phyloP scores from a whole-genome alignment of 768 basidiomycete genomes.

The Lactarius psammicola region DNA sequence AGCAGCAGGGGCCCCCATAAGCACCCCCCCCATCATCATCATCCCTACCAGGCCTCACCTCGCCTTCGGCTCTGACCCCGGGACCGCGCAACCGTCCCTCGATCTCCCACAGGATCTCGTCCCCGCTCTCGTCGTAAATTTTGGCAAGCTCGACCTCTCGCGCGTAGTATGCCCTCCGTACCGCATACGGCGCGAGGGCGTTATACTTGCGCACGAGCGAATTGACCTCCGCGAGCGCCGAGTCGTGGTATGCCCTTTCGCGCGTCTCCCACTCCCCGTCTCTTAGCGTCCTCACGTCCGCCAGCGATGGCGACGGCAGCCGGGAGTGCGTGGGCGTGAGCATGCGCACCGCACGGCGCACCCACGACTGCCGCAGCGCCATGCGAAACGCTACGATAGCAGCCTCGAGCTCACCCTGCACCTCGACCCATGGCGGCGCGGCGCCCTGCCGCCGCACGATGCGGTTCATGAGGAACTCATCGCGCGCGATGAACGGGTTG shows the following conservation, averaged over 20 bases:
- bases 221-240: conserved; percentile 70
- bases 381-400: conserved; percentile 61
- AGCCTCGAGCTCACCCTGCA: conserved; percentile 71
- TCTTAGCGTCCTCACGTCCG: conserved; percentile 46
- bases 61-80: neutral
- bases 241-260: conserved; percentile 65
- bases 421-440: conserved; percentile 82
- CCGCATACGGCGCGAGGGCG: conserved; percentile 72
- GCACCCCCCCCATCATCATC: conserved; percentile 5
- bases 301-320: conserved; percentile 38
- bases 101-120: conserved; percentile 50
- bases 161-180: conserved; percentile 61
- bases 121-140: conserved; percentile 49
- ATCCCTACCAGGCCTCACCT: neutral
- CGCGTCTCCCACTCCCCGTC: conserved; percentile 70
- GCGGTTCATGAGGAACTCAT: conserved; percentile 84
- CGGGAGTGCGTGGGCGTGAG: conserved; percentile 49
- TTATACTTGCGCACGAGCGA: conserved; percentile 77
- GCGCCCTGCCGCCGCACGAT: conserved; percentile 82
- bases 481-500: conserved; percentile 69
- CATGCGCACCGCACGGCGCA: conserved; percentile 67
- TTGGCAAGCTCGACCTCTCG: conserved; percentile 57
- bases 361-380: conserved; percentile 65
- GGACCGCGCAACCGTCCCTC: conserved; percentile 27
- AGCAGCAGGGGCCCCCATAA: neutral